Evolutionary conservation across 2,329 filamentous ascomycete species (phyloP), one percentile per base, ranked within the genome.

Genomic region (Lojkania enalia): DNA sequence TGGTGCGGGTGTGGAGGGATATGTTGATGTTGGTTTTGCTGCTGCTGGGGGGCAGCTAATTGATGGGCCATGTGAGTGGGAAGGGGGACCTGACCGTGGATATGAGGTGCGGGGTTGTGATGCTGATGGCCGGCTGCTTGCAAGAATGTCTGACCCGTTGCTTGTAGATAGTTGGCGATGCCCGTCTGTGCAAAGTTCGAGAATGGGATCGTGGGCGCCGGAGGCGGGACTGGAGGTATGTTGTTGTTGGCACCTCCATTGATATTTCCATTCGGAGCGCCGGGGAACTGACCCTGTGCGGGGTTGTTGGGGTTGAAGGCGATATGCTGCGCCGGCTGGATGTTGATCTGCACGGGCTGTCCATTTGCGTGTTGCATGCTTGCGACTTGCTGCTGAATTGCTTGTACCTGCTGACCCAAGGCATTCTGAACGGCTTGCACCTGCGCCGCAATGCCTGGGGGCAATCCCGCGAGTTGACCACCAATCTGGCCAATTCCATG

Each of bases 371-470:
- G 44, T 12, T 48, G 42, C n/a, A 58, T 36, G 14, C 50, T 47
- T 16, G 63, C 60, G 3, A 58, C 41, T 1, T 66, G 63, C 20
- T 62, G 58, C 30, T 63, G 58, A 20, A 61, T 42, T 1, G 54
- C 57, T 5, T 54, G 50, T 33, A 61, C 46, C 15, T 64, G 61
- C 18, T 67, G 63, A 12, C 52, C 54, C 15, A 67, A 33, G 2
- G 52, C 54, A 31, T 57, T 52, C 27, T 64, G 61, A 23, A 59
- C 49, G 7, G 54, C 58, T 21, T 61, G 62, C 1, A 55, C 50
- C 13, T 64, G 62, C 2, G 55, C 48, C 2, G 48, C 51, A n/a
- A 62, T 42, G 1, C 41, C 50, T 5, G 48, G 51, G 2, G 56
- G 52, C 0, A 60, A 35, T 19, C 52, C 58, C 3, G 36, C 42